phyloP scores from a whole-genome alignment of 345 rosid species.

The Luvunga scandens region DNA sequence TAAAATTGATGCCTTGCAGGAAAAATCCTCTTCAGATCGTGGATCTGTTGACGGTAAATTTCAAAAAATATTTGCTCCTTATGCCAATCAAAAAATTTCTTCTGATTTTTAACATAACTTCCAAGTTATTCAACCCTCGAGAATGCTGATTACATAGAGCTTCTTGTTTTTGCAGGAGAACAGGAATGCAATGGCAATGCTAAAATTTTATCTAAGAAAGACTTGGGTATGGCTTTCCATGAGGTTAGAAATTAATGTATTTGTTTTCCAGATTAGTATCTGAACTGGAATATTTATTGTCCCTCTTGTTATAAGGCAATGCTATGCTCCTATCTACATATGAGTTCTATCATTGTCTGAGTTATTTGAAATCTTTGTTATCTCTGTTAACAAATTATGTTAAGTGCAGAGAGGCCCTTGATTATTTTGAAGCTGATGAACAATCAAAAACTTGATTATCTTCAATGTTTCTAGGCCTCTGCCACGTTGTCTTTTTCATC shows the following conservation, averaged over 20 bases:
- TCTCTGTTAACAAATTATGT: no score
- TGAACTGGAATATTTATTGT: no score
- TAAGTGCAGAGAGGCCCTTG: neutral
- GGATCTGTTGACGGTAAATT: constrained; percentile 19
- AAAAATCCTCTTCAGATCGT: constrained; percentile 1
- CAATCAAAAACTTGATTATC: neutral
- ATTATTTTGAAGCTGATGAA: neutral
- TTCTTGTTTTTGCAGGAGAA: constrained; percentile 14
- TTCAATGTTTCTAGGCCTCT: neutral
- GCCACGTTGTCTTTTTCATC: neutral
- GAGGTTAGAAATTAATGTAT: constrained; percentile 21
- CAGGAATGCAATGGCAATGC: neutral
- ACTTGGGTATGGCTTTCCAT: constrained; percentile 3
- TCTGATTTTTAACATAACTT: neutral
- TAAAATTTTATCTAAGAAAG: constrained; percentile 1
- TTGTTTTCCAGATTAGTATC: neutral
- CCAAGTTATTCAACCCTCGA: neutral
- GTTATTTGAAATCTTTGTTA: no score
- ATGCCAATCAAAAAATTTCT: neutral
- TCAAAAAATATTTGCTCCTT: neutral
- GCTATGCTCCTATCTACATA: neutral
- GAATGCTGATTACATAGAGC: constrained; percentile 9
- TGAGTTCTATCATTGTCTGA: neutral
- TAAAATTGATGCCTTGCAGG: constrained; percentile 7
- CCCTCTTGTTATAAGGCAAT: neutral